phyloP scores from a whole-genome alignment of 345 rosid species.

The rapeseed (Brassica napus) region Da-Ae NC_063439.1:6072001-6072500 shows the following conservation, averaged over 20 bases:
- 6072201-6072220: not conserved
- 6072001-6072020: constrained; percentile 84
- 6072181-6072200: not conserved
- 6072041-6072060: constrained; percentile 85
- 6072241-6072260: constrained; percentile 80
- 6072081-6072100: constrained; percentile 61
- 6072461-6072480: too few relatives aligned
- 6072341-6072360: constrained; percentile 74
- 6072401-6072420: not conserved
- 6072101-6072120: not conserved
- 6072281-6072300: constrained; percentile 79
- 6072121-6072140: too few relatives aligned
- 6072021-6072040: constrained; percentile 77
- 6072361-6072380: constrained; percentile 41
- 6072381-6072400: not conserved
- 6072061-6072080: constrained; percentile 86
- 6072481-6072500: too few relatives aligned
- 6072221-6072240: constrained; percentile 51
- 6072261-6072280: constrained; percentile 76
- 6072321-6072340: constrained; percentile 63
- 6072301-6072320: constrained; percentile 91
- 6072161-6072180: too few relatives aligned
- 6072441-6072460: not conserved
- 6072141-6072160: too few relatives aligned
- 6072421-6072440: too few relatives aligned